Evolutionary conservation across 2,329 filamentous ascomycete genomes (phyloP).

Genomic region (Talaromyces sp.): DNA sequence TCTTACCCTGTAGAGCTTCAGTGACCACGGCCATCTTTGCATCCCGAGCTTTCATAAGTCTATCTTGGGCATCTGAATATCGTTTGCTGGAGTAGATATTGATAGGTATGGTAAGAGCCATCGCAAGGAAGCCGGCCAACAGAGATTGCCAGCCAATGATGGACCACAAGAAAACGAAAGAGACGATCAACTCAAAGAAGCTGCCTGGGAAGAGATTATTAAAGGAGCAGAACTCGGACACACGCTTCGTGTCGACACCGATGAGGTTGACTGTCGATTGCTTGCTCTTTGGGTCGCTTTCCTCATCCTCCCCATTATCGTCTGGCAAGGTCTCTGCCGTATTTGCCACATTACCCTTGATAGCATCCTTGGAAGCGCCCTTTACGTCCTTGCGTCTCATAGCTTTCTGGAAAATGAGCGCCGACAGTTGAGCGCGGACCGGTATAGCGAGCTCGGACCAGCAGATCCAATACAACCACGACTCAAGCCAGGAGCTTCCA

Average conservation of each 20-base stretch:
- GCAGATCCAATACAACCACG: constrained; percentile 62
- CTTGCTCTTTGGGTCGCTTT: constrained; percentile 59
- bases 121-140: constrained; percentile 61
- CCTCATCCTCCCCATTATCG: constrained; percentile 40
- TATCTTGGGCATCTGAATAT: constrained; percentile 63
- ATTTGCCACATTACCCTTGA: constrained; percentile 41
- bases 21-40: constrained; percentile 71
- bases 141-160: constrained; percentile 71
- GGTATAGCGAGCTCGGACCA: constrained; percentile 60
- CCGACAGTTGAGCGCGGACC: constrained; percentile 63
- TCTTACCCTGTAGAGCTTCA: constrained; percentile 67
- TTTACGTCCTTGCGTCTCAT: constrained; percentile 73
- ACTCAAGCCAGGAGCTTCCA: constrained; percentile 54
- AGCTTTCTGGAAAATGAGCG: constrained; percentile 70
- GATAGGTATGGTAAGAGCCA: constrained; percentile 62
- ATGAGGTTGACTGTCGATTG: constrained; percentile 74
- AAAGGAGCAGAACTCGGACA: constrained; percentile 65
- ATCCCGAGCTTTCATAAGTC: constrained; percentile 71
- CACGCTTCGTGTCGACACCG: constrained; percentile 67
- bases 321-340: constrained; percentile 33
- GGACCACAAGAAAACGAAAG: constrained; percentile 59
- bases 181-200: constrained; percentile 61
- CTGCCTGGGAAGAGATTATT: constrained; percentile 64
- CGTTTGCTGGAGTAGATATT: constrained; percentile 64
- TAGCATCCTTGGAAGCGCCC: constrained; percentile 43